phyloP scores from a whole-genome alignment of 176 grass and related monocot genomes.

The Zoysia pacifica region DNA sequence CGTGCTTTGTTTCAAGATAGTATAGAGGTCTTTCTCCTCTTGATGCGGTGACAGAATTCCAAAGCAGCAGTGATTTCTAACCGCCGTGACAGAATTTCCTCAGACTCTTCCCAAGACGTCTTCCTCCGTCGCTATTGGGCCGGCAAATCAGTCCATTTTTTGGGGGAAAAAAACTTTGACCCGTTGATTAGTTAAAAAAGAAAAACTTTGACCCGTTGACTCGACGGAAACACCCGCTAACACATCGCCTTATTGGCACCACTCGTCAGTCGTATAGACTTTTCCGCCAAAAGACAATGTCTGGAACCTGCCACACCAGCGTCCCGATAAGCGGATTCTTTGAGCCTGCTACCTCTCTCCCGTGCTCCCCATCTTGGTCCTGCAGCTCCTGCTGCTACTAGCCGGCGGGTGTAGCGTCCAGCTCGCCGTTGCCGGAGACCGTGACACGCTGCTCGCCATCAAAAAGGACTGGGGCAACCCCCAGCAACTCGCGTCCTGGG shows the following conservation, averaged over 20 bases:
- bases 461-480: conserved; percentile 44
- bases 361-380: not conserved
- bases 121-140: too few relatives aligned
- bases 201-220: not conserved
- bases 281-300: not conserved
- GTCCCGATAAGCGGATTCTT: too few relatives aligned
- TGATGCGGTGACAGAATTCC: too few relatives aligned
- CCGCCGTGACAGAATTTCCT: too few relatives aligned
- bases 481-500: conserved; percentile 52
- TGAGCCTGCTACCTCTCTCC: not conserved
- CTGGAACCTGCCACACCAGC: too few relatives aligned
- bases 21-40: too few relatives aligned
- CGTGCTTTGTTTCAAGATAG: too few relatives aligned
- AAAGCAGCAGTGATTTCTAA: too few relatives aligned
- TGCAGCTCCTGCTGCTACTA: conserved; percentile 35
- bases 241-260: too few relatives aligned
- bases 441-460: conserved; percentile 44
- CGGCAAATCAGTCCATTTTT: not conserved
- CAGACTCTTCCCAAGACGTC: too few relatives aligned
- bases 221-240: too few relatives aligned
- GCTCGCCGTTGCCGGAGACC: not conserved
- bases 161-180: not conserved
- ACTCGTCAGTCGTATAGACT: not conserved
- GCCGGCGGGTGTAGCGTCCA: conserved; percentile 1
- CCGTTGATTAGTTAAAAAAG: not conserved